Evolutionary conservation across 169 alveolate genomes (phyloP), one percentile per base, ranked within the genome.

Genomic region (Babesia caballi): DNA sequence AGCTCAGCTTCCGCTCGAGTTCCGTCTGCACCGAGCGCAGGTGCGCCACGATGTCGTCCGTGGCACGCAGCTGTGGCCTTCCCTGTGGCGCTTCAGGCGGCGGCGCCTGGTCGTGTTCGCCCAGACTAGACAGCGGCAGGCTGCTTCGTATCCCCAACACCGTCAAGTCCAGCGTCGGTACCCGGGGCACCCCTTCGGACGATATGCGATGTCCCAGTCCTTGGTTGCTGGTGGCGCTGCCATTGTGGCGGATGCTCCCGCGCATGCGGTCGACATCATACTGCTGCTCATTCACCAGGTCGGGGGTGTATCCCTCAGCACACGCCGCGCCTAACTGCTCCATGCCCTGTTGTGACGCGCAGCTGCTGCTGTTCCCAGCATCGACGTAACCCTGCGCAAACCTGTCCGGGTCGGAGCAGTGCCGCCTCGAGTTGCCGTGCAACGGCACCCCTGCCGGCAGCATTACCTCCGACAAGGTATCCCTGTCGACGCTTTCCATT

Each of bases 131-230:
- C 15, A 63, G 50, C 38, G 60, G 52, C 17, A 44, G 5, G 46
- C 73, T 63, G 0, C 5, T 4, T 27, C 60, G 5, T 7, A 15
- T 23, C 4, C 46, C 36, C 30, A 63, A 40, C 11, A 47, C 17
- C 28, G 63, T 61, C 15, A 63, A 49, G 47, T 63, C 19, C 35
- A 63, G 73, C 41, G 73, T 63, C 28, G 73, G 73, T n/a, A 63
- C 54, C 33, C 73, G 3, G 8, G 60, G 63, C 14, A 63, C 14
- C 7, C 44, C 36, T 15, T 32, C 60, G 7, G 73, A 40, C 2
- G 69, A 65, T 35, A 73, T 30, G 2, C 49, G 7, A 11, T 47
- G 25, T 19, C 56, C 32, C 2, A 47, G 9, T 40, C 47, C 47
- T 40, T 9, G 47, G 9, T 9, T 11, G 47, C 15, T 11, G 9